These are phyloP conservation scores for Rhodotorula graminis DNA, from an alignment of 768 basidiomycete genomes.

Conservation along the genomic window DNA sequence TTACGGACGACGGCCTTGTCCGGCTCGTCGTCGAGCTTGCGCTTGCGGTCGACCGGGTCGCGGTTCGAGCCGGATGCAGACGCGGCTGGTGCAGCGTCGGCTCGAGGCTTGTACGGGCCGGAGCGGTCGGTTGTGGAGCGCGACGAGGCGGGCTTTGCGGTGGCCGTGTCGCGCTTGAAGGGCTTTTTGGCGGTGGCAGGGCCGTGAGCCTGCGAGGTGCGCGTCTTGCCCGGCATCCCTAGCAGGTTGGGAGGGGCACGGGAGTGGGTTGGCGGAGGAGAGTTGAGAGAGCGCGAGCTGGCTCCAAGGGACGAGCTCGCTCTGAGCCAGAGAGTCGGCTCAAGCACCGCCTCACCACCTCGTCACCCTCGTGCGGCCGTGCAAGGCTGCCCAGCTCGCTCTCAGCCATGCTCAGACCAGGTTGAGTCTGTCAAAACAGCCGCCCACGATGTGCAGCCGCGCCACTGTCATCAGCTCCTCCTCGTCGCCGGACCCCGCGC, in stretches of 20 bases:
- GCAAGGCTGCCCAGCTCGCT: no score
- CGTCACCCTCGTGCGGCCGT: no score
- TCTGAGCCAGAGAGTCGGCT: no score
- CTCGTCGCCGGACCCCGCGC: no score
- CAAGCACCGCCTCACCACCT: no score
- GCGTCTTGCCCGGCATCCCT: slow-evolving; percentile 30
- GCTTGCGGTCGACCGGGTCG: slow-evolving; percentile 3
- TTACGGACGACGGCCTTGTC: slow-evolving; percentile 23
- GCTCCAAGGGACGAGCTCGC: no score
- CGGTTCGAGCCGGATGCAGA: background rate
- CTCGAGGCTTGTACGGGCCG: background rate
- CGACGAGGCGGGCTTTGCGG: background rate
- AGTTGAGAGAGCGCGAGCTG: background rate
- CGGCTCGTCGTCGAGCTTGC: slow-evolving; percentile 28
- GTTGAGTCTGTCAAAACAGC: no score
- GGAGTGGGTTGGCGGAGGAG: background rate
- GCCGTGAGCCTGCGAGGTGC: slow-evolving; percentile 30
- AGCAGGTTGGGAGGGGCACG: background rate
- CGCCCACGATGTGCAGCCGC: no score
- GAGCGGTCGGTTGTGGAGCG: background rate
- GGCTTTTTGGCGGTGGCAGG: slow-evolving; percentile 24
- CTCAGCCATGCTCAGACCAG: no score
- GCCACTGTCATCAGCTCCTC: background rate
- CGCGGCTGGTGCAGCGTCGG: background rate
- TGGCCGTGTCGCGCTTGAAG: slow-evolving; percentile 22